A percentile compares a stretch with the other conserved stretches of the same genome.
phyloP scores from a whole-genome alignment of 2,329 filamentous ascomycete species.

The Penicillium sp. region DNA sequence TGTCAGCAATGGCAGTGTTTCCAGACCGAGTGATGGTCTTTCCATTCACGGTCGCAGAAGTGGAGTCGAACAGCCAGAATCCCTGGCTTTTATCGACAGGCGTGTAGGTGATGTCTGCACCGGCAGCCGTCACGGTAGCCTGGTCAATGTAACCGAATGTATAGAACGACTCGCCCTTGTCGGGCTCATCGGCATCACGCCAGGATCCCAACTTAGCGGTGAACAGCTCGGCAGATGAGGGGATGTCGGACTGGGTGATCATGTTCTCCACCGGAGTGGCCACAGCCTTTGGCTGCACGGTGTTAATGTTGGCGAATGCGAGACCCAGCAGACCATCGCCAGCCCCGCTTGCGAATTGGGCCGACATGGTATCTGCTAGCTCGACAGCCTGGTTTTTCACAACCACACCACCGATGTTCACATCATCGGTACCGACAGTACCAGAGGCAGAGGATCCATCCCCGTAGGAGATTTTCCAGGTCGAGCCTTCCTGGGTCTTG shows the following conservation, averaged over 20 bases:
- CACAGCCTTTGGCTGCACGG: conserved; percentile 56
- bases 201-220: conserved; percentile 63
- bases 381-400: conserved; percentile 66
- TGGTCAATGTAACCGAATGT: conserved; percentile 73
- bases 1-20: conserved; percentile 71
- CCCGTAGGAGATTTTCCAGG: conserved; percentile 69
- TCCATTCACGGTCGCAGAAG: conserved; percentile 59
- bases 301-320: conserved; percentile 66
- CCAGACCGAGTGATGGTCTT: conserved; percentile 50
- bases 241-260: conserved; percentile 60
- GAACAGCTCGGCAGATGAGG: conserved; percentile 58
- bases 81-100: conserved; percentile 64
- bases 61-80: conserved; percentile 68
- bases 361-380: conserved; percentile 60
- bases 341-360: conserved; percentile 56
- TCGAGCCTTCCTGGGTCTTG: conserved; percentile 49
- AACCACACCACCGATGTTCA: conserved; percentile 62
- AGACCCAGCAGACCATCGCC: conserved; percentile 69
- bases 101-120: conserved; percentile 60
- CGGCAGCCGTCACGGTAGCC: conserved; percentile 57
- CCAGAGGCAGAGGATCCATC: conserved; percentile 69
- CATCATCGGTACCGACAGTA: conserved; percentile 62
- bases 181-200: conserved; percentile 49
- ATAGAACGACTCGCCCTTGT: conserved; percentile 61
- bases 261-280: conserved; percentile 69